phyloP scores from a whole-genome alignment of 2,329 filamentous ascomycete species.

The Sporothrix schenckii region DNA sequence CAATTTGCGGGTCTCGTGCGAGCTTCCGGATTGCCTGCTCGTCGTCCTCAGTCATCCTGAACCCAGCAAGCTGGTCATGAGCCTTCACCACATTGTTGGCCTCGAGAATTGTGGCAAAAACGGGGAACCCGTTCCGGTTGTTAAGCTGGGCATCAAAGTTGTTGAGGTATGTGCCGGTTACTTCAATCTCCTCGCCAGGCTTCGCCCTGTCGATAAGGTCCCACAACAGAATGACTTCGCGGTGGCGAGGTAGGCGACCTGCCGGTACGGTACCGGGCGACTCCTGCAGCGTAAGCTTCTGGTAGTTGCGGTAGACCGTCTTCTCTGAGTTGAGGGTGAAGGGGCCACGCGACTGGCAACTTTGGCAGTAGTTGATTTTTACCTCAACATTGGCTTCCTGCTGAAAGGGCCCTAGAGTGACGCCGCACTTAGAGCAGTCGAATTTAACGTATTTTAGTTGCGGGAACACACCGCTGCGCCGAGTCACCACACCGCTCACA shows the following conservation, averaged over 20 bases:
- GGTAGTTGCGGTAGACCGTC: constrained; percentile 98
- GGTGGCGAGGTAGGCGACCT: constrained; percentile 86
- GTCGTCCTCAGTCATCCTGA: constrained; percentile 92
- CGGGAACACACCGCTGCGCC: constrained; percentile 92
- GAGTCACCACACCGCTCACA: constrained; percentile 92
- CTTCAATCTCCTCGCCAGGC: constrained; percentile 95
- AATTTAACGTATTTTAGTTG: constrained; percentile 99
- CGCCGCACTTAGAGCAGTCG: constrained; percentile 89
- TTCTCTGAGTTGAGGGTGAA: constrained; percentile 97
- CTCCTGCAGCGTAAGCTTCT: constrained; percentile 95
- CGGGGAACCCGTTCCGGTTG: constrained; percentile 97
- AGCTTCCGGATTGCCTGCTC: constrained; percentile 86
- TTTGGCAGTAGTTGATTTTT: constrained; percentile 94
- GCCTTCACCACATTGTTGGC: constrained; percentile 97
- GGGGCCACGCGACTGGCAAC: constrained; percentile 90
- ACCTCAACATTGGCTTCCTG: constrained; percentile 97
- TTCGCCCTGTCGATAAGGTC: constrained; percentile 97
- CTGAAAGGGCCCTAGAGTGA: constrained; percentile 92
- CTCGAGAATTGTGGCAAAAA: constrained; percentile 96
- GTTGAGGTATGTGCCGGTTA: constrained; percentile 96
- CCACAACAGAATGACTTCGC: constrained; percentile 94
- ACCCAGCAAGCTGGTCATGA: constrained; percentile 95
- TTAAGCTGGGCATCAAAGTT: constrained; percentile 98
- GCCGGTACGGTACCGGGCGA: constrained; percentile 96
- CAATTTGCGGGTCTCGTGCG: constrained; percentile 85